phyloP scores from a whole-genome alignment of 257 asterid genomes.

The Nicotiana tabacum region DNA sequence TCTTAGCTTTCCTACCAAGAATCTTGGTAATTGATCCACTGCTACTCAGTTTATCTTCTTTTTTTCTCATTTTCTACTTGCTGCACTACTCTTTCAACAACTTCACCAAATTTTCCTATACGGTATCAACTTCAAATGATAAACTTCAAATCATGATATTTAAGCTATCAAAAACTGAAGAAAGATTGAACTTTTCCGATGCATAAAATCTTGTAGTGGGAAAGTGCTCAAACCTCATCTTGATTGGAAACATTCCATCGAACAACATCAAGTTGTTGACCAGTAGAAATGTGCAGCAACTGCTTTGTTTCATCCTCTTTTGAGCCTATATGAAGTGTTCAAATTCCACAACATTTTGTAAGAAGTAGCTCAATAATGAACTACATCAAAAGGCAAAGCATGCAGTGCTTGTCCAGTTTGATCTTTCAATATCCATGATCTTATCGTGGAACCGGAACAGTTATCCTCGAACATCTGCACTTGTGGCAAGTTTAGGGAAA shows the following conservation, averaged over 20 bases:
- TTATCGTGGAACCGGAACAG: neutral
- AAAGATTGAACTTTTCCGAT: neutral
- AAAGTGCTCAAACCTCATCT: constrained; percentile 58
- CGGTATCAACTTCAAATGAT: neutral
- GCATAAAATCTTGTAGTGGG: neutral
- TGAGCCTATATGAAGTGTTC: constrained; percentile 25
- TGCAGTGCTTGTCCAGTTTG: neutral
- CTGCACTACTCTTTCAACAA: neutral
- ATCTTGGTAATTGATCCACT: neutral
- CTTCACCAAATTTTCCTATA: neutral
- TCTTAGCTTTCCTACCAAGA: neutral
- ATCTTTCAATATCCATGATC: neutral
- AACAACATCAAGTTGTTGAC: constrained; percentile 67
- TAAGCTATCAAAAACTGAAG: neutral
- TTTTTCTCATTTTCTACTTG: neutral
- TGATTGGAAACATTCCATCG: constrained; percentile 88
- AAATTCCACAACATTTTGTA: neutral
- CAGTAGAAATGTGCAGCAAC: constrained; percentile 56
- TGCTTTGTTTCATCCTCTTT: constrained; percentile 76
- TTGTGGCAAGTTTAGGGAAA: neutral
- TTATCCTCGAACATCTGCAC: no score
- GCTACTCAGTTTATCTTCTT: neutral
- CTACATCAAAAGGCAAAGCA: neutral
- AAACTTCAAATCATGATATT: neutral
- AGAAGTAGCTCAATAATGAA: constrained; percentile 3